These are phyloP conservation scores for Carex littledalei DNA, from an alignment of 176 grass and related monocot genomes.

Conservation along the genomic window DNA sequence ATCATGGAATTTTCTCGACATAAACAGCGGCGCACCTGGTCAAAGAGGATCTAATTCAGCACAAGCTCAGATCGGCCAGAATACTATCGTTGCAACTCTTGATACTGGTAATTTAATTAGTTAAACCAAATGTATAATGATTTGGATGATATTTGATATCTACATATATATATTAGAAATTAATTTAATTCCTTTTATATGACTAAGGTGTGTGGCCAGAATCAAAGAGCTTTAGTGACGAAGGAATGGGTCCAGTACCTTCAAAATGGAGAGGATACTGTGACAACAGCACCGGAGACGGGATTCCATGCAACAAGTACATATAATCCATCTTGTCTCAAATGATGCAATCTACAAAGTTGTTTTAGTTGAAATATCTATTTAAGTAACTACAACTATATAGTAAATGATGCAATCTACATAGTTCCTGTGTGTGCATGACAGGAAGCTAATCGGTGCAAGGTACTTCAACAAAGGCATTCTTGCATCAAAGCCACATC, in stretches of 20 bases:
- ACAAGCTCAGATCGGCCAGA: slow-evolving; percentile 34
- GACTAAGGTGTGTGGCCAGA: slow-evolving; percentile 71
- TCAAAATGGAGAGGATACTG: slow-evolving; percentile 62
- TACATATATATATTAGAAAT: not conserved
- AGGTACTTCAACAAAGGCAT: slow-evolving; percentile 49
- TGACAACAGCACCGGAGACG: slow-evolving; percentile 28
- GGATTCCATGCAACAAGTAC: slow-evolving; percentile 66
- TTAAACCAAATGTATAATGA: not conserved
- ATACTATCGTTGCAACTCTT: slow-evolving; percentile 61
- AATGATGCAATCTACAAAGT: too few species aligned
- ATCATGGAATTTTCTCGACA: slow-evolving; percentile 60
- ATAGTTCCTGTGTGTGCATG: not conserved
- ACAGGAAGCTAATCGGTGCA: slow-evolving; percentile 67
- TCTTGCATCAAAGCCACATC: not conserved
- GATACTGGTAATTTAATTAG: slow-evolving; percentile 47
- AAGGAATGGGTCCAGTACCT: slow-evolving; percentile 37
- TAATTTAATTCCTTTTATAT: not conserved
- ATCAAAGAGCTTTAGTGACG: slow-evolving; percentile 60
- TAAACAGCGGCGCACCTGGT: slow-evolving; percentile 25
- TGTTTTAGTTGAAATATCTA: not conserved
- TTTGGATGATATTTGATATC: not conserved
- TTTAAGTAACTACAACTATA: slow-evolving; percentile 27
- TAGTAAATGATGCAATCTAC: not conserved
- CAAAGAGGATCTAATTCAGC: slow-evolving; percentile 42
- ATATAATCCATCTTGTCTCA: slow-evolving; percentile 20